Conservation (phyloP, 1,284 basidiomycete genomes). For the Laetiporus sulphureus region DNA sequence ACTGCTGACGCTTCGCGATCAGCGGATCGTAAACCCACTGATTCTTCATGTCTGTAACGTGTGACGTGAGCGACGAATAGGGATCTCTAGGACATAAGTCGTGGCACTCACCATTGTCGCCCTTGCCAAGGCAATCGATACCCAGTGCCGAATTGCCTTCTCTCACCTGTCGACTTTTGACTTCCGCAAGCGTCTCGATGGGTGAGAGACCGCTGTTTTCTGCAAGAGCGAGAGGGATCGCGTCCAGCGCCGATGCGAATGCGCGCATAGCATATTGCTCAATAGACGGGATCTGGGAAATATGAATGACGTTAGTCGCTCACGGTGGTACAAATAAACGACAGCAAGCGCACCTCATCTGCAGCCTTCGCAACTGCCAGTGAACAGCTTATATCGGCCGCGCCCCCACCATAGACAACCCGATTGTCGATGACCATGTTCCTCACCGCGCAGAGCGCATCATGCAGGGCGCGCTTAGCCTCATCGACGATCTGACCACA, state of each 20-base stretch:
- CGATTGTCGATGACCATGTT: slow-evolving; percentile 95
- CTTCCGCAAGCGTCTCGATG: slow-evolving; percentile 92
- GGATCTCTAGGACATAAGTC: neutral
- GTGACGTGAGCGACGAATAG: slow-evolving; percentile 1
- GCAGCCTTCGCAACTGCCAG: slow-evolving; percentile 92
- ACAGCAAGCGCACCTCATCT: slow-evolving; percentile 65
- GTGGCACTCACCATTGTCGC: slow-evolving; percentile 70
- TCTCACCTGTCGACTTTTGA: slow-evolving; percentile 90
- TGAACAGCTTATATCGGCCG: slow-evolving; percentile 94
- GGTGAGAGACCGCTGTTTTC: slow-evolving; percentile 97
- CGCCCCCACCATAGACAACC: slow-evolving; percentile 96
- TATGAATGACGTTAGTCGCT: no score
- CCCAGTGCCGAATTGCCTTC: slow-evolving; percentile 84
- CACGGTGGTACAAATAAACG: neutral
- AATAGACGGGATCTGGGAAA: slow-evolving; percentile 78
- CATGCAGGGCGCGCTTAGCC: slow-evolving; percentile 95
- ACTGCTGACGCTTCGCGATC: slow-evolving; percentile 96
- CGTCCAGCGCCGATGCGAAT: slow-evolving; percentile 90
- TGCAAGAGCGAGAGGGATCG: slow-evolving; percentile 90
- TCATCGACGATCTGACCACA: slow-evolving; percentile 87
- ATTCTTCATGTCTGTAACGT: slow-evolving; percentile 83
- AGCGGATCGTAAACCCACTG: slow-evolving; percentile 97
- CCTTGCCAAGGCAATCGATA: slow-evolving; percentile 87
- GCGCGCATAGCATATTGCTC: slow-evolving; percentile 99
- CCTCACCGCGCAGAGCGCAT: slow-evolving; percentile 95